Conservation (phyloP, 768 basidiomycete genomes). For the Mrakia gelida region DNA sequence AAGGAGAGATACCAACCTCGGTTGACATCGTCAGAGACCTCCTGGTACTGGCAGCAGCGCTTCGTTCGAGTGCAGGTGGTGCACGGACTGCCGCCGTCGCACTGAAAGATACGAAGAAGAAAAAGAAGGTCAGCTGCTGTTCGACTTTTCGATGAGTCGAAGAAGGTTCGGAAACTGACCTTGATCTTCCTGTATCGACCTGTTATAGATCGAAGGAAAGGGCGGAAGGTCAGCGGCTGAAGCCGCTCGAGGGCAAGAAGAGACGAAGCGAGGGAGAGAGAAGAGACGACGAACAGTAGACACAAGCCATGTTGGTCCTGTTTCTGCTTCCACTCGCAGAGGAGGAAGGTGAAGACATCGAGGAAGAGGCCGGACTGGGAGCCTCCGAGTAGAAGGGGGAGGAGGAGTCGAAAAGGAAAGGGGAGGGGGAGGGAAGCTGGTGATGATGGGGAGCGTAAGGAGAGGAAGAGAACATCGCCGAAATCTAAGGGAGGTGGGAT, state of each 20-base stretch:
- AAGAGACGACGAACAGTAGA: no score
- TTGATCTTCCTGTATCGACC: constrained; percentile 10
- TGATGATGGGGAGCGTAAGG: constrained; percentile 3
- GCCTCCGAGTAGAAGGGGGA: constrained; percentile 1
- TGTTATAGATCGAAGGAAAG: neutral
- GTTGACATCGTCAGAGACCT: constrained; percentile 43
- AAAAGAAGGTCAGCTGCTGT: neutral
- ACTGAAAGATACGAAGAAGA: constrained; percentile 22
- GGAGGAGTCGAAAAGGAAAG: neutral
- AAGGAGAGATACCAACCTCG: constrained; percentile 17
- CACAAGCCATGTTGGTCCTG: constrained; percentile 40
- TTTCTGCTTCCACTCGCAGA: neutral
- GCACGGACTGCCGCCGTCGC: constrained; percentile 40
- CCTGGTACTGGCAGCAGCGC: constrained; percentile 39
- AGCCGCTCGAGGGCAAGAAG: neutral
- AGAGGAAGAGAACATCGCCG: neutral
- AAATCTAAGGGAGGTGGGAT: no score
- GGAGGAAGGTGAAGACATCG: neutral
- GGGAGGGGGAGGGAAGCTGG: neutral
- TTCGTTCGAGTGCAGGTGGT: constrained; percentile 40
- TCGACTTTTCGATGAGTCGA: neutral
- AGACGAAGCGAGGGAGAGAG: no score
- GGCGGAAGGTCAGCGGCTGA: neutral
- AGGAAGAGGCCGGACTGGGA: neutral
- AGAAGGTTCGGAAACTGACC: neutral